Evolutionary conservation across 192 early-diverging fungal genomes (phyloP), one percentile per base, ranked within the genome.

Genomic region (Polychytrium aggregatum): DNA sequence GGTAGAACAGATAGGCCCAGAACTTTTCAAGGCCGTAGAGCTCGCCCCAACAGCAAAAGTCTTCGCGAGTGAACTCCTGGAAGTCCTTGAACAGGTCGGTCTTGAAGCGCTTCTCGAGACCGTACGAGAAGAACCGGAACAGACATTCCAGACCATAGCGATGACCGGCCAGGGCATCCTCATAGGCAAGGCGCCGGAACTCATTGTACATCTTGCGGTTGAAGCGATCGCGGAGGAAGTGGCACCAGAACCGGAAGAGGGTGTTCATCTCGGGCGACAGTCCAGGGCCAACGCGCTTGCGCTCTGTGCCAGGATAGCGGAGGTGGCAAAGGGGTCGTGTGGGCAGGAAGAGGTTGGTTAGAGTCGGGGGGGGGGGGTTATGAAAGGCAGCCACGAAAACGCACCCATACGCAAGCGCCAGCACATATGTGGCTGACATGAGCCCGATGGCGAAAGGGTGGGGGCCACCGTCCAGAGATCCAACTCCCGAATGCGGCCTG

Each of bases 111-210:
- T 84, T 82, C 68, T 93, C 90, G 42, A 97, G 68, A 18, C 93
- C 90, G 61, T 97, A 93, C 24, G 88, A 94, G 69, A 84, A 92
- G 78, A 92, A 97, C 35, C 90, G 85, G 86, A 91, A 97, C 46
- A 97, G 64, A 63, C 90, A 97, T 68, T 97, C 93, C 33, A 94
- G 71, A n/a, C 91, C 91, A 57, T 97, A 93, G 24, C 93, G 78
- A 69, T 92, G 90, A 48, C 70, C 66, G 16, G 26, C 46, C 37
- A 75, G 69, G 36, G 88, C 84, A 62, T 97, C 93, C 53, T 95
- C 87, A 21, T 89, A 74, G 2, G 93, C 86, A 16, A 92, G 65
- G 7, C 78, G 70, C 66, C 87, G 87, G 68, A 97, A 97, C 67
- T 97, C 91, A 39, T 65, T 59, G 62, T 91, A 92, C 90, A 97